These are phyloP conservation scores for Odontarrhena argentea DNA, from an alignment of 345 rosid species.

Conservation along the genomic window DNA sequence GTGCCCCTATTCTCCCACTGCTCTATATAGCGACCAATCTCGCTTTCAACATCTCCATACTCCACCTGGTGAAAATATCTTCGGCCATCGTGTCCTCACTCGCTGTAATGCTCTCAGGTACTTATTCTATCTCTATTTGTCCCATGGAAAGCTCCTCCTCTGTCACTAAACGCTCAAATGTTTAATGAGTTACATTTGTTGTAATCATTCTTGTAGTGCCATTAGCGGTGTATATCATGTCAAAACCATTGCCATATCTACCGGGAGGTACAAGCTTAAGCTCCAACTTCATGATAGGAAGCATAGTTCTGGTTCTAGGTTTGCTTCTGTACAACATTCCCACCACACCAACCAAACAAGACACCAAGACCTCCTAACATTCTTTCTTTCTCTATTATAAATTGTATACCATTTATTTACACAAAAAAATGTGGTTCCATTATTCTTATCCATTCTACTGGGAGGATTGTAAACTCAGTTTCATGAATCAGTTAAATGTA, in stretches of 20 bases:
- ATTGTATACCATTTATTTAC: no score
- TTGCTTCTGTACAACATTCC: conserved; percentile 67
- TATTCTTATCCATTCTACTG: no score
- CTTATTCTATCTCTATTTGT: neutral
- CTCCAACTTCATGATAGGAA: conserved; percentile 61
- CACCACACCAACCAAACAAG: conserved; percentile 39
- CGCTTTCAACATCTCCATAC: conserved; percentile 75
- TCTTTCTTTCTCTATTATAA: neutral
- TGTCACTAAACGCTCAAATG: conserved; percentile 3
- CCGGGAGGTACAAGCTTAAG: conserved; percentile 75
- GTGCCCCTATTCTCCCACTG: conserved; percentile 79
- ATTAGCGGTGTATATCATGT: conserved; percentile 62
- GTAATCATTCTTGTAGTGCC: conserved; percentile 56
- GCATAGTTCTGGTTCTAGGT: conserved; percentile 58
- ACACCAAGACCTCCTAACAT: conserved; percentile 34
- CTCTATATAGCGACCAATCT: conserved; percentile 67
- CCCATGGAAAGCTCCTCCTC: conserved; percentile 15
- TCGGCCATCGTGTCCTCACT: conserved; percentile 78
- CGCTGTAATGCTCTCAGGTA: conserved; percentile 69
- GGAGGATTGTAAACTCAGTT: no score
- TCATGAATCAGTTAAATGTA: no score
- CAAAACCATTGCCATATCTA: conserved; percentile 81
- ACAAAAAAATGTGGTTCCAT: no score
- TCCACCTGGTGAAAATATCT: conserved; percentile 70
- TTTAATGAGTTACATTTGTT: conserved; percentile 5